Base-by-base conservation (phyloP, 1,284 basidiomycete species). In the Sphaerobolus stellatus region DNA sequence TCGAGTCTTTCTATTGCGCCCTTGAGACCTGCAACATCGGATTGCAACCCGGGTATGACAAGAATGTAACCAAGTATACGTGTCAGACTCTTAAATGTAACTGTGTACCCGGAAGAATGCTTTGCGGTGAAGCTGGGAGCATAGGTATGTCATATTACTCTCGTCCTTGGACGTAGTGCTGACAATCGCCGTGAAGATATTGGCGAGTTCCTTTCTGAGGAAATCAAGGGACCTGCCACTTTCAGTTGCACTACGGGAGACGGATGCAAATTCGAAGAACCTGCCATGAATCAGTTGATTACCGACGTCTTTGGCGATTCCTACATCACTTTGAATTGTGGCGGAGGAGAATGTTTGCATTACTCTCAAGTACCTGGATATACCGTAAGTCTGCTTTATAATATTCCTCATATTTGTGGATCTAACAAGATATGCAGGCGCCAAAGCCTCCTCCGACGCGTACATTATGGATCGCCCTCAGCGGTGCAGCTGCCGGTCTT, bases 1-100 rank as follows among this genome's bases (percentile, higher is more conserved):
- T 92, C 54, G 95, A 99, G 68, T 95, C 92, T 1, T 98, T 99
- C 73, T 98, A 98, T 71, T 99, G 96, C 71, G 83, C 84, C 13
- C 78, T 99, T 40, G 79, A 88, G 38, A 62, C 74, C 5, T 95
- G 92, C 67, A 66, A 64, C 4, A 84, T 84, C 3, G 69, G 71
- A n/a, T 65, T 66, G 2, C 68, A 75, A 38, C 65, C 74, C 2
- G 84, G 79, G 2, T 86, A 87, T 63, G 83, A 88, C 56, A 73
- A 73, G 33, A 95, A 95, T 66, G 76, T 76, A 24, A 95, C 91
- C 0, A 69, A 74, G 22, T 95, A 95, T 68, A 75, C 75, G 1
- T 98, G 94, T 68, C 79, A 90, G 48, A 83, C 86, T 61, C 88
- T 98, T 54, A 79, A 88, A 63, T 98, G 96, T 72, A 85, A 83